Evolutionary conservation across 1,284 basidiomycete species (phyloP), one percentile per base, ranked within the genome.

Genomic region (Boletus hoseneyae): DNA sequence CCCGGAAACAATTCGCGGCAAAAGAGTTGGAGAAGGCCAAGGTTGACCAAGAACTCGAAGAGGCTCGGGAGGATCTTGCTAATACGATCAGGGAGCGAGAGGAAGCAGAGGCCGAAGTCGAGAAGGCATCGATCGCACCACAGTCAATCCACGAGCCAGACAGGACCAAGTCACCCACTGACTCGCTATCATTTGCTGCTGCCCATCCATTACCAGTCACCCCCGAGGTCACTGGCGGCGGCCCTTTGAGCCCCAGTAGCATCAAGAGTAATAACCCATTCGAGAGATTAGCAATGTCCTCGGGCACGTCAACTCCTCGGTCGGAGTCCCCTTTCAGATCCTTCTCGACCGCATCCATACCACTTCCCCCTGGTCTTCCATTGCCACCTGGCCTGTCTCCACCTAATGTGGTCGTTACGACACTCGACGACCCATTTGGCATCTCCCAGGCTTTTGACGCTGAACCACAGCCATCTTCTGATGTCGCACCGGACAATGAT

Each of bases 211-310:
- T 92, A 12, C 90, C 90, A 1, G 63, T 70, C 11, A 85, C 88
- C 0, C 89, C 90, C 13, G 80, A 83, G 25, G 42, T 68, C 21
- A 68, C 72, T 4, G 69, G 50, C 11, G 48, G 52, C 21, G 42
- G 48, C 59, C 61, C 69, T 57, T 52, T 76, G 23, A 73, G 71
- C 39, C 69, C 71, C 8, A 50, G 61, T 70, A 8, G 73, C 62
- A 33, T 75, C 38, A 87, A 89, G 70, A 94, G 90, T 60, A 96
- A 86, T 61, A 99, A 99, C 67, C 96, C 96, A 0, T 99, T 99
- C 64, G 95, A 94, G 56, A 75, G 89, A 36, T 70, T 95, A 42
- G 73, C 74, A 1, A 73, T 74, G 67, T 65, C 73, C 42, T 69
- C 74, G 25, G 75, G 73, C 10, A 60, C 72, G 29, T 66, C 73